Conservation (phyloP, 2,329 filamentous ascomycete genomes). For the Aspergillus pseudoviridinutans region DNA sequence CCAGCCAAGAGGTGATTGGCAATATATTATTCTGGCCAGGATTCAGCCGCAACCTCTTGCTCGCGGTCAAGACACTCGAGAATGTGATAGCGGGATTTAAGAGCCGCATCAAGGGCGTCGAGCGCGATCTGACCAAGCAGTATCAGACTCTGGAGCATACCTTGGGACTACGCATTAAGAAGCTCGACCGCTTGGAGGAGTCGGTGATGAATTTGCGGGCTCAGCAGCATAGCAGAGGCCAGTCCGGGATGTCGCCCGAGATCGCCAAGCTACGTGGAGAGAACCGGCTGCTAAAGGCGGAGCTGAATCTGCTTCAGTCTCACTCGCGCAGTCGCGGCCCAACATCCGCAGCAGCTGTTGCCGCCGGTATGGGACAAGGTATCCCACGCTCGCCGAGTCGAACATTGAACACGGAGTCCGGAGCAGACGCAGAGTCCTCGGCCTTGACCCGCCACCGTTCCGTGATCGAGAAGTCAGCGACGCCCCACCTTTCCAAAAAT, state of each 20-base stretch:
- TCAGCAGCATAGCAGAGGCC: conserved; percentile 25
- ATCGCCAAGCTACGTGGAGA: conserved; percentile 56
- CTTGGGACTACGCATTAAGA: conserved; percentile 74
- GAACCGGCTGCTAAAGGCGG: conserved; percentile 57
- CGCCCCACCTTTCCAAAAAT: conserved; percentile 24
- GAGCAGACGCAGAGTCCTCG: conserved; percentile 34
- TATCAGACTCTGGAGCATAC: conserved; percentile 81
- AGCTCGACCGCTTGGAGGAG: conserved; percentile 80
- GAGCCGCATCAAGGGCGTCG: conserved; percentile 74
- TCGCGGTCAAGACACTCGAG: conserved; percentile 84
- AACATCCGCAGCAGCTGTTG: conserved; percentile 42
- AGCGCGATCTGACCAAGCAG: conserved; percentile 84
- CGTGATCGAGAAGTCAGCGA: conserved; percentile 42
- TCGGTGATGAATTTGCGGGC: conserved; percentile 62
- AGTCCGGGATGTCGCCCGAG: conserved; percentile 46
- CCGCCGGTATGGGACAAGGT: conserved; percentile 31
- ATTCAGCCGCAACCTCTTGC: conserved; percentile 84
- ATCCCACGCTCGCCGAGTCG: conserved; percentile 27
- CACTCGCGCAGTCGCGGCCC: conserved; percentile 55
- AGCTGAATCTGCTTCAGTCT: conserved; percentile 65
- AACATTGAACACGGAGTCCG: conserved; percentile 18
- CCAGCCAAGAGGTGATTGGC: conserved; percentile 78
- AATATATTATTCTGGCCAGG: conserved; percentile 72
- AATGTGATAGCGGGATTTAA: conserved; percentile 73
- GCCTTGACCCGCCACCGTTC: conserved; percentile 55